Evolutionary conservation across 306 rosid species (phyloP).

Genomic region (Canavalia ensiformis): DNA sequence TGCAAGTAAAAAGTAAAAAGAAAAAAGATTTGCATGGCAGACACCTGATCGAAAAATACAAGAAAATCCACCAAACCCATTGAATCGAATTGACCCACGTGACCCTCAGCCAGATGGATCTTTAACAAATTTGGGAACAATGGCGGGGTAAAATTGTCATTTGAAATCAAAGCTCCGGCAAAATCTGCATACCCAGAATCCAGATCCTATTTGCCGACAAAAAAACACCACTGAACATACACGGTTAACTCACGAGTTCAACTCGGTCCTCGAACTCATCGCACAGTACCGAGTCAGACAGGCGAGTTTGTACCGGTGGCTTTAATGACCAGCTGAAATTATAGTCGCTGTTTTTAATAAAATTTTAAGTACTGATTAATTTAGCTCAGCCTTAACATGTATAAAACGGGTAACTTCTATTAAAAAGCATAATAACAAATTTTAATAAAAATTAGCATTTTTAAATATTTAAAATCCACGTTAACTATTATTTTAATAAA

Average conservation of each 20-base stretch:
- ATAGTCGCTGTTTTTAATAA: no score
- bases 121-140: background rate
- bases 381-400: no score
- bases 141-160: constrained; percentile 44
- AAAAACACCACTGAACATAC: constrained; percentile 15
- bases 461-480: no score
- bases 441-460: no score
- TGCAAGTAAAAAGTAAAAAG: constrained; percentile 13
- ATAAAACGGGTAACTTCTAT: no score
- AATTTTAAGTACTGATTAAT: no score
- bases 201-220: constrained; percentile 58
- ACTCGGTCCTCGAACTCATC: constrained; percentile 49
- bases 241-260: constrained; percentile 51
- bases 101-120: constrained; percentile 35
- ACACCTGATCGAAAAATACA: constrained; percentile 47
- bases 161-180: constrained; percentile 45
- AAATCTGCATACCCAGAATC: constrained; percentile 36
- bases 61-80: constrained; percentile 15
- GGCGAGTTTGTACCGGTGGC: background rate
- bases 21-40: constrained; percentile 44
- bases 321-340: background rate
- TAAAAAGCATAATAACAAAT: no score
- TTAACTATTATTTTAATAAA: no score
- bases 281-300: constrained; percentile 30
- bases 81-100: constrained; percentile 55